Base-by-base conservation (phyloP, 31 red algal species). In the Porphyra umbilicalis region DNA sequence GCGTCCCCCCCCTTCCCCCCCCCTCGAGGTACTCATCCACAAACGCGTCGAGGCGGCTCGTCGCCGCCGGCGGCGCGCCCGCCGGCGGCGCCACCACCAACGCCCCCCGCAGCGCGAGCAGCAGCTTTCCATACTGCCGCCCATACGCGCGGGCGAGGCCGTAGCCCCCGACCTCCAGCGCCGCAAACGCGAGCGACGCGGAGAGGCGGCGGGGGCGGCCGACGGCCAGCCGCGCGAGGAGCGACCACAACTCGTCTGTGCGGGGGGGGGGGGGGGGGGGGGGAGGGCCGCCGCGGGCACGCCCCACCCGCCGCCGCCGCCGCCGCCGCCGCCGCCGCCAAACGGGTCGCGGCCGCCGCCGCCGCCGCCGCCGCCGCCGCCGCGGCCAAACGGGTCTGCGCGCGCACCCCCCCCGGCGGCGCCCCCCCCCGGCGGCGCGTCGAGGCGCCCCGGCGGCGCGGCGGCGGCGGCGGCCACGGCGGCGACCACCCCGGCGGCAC, bases 101-200 rank as follows among this genome's bases (percentile, higher is more conserved):
- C 25, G 57, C 57, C 57, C 20, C 25, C 14, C 57, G 10, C 13
- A 71, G 57, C 13, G 57, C 57, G 11, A 71, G 76, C 75, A 90
- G 30, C n/a, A 90, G 33, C 37, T 90, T 90, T 10, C 36, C 38
- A 68, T 88, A 88, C 68, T 90, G 88, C 34, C 32, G 40, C n/a
- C 88, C 77, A 34, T 88, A 90, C 7, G 35, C 32, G 31, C 1
- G 35, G n/a, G 33, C 25, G n/a, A 90, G 36, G 16, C 42, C 83
- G 37, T 81, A 57, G 14, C 88, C 87, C 4, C 38, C 77, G 11
- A 89, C 74, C 35, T 79, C 75, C 31, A 78, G 34, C 46, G 75
- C 46, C 76, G 83, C 46, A 79, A 85, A 79, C 34, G 78, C 76
- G 5, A 85, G 15, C 35, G 78, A 79, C 29, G 75, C 32, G 25